Conservation (phyloP, 352 stramenopile species). For the Plasmopara muralis region DNA sequence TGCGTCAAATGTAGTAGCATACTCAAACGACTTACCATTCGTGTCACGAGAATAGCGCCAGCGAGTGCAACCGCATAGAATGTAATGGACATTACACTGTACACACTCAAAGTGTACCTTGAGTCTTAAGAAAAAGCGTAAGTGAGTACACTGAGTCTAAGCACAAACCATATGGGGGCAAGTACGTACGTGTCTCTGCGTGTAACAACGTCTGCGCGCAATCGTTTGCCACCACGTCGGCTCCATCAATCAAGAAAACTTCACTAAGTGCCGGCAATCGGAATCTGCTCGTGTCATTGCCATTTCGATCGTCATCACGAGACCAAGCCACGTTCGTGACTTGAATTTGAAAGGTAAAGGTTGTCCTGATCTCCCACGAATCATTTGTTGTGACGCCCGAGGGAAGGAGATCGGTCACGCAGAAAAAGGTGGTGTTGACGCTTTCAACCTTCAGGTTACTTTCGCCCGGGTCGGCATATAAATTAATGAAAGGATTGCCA, state of each 20-base stretch:
- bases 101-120: conserved; percentile 71
- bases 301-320: conserved; percentile 13
- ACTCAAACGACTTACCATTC: conserved; percentile 47
- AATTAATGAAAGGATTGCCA: conserved; percentile 69
- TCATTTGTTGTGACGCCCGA: conserved; percentile 47
- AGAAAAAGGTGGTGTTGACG: conserved; percentile 72
- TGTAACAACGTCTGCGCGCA: conserved; percentile 66
- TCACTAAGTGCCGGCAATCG: conserved; percentile 46
- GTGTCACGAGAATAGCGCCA: conserved; percentile 67
- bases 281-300: conserved; percentile 20
- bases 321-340: conserved; percentile 48
- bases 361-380: conserved; percentile 59
- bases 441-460: conserved; percentile 38
- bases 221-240: conserved; percentile 46
- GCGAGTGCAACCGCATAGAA: conserved; percentile 74
- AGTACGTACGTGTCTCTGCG: conserved; percentile 47
- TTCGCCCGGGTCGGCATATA: conserved; percentile 55
- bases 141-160: conserved; percentile 4
- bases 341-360: conserved; percentile 75
- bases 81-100: conserved; percentile 82
- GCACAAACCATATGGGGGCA: conserved; percentile 5
- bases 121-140: conserved; percentile 29
- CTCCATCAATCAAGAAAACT: conserved; percentile 54
- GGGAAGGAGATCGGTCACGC: conserved; percentile 56
- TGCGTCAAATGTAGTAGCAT: no score